Evolutionary conservation across 2,329 filamentous ascomycete species (phyloP).

Genomic region (Arthrobotrys sphaeroides): DNA sequence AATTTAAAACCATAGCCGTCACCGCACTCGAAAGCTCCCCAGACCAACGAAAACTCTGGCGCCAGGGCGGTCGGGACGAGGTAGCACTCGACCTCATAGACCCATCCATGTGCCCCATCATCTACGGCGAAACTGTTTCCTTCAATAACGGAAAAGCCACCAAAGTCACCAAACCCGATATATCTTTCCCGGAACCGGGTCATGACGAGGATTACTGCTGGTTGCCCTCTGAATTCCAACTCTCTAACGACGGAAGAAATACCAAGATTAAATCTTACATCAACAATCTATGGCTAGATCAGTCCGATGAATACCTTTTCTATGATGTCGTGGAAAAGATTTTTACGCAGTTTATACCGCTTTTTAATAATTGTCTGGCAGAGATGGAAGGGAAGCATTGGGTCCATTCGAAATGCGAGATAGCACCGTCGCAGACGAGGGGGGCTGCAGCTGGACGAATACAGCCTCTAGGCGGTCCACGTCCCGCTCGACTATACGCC

Average conservation of each 20-base stretch:
- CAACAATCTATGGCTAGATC: not conserved
- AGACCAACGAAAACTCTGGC: conserved; percentile 67
- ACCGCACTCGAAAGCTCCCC: conserved; percentile 66
- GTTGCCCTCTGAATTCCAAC: not conserved
- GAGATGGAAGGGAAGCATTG: not conserved
- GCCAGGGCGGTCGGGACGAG: conserved; percentile 70
- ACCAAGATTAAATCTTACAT: not conserved
- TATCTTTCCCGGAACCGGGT: not conserved
- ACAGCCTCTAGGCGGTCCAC: too few species aligned
- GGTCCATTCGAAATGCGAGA: too few species aligned
- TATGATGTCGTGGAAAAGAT: not conserved
- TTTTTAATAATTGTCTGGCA: not conserved
- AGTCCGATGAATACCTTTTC: not conserved
- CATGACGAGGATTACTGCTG: not conserved
- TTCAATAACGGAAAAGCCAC: not conserved
- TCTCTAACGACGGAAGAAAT: not conserved
- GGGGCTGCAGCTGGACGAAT: too few species aligned
- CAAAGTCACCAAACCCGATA: too few species aligned
- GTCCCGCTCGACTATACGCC: too few species aligned
- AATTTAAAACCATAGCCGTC: conserved; percentile 60
- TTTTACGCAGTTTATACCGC: not conserved
- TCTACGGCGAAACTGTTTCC: conserved; percentile 65
- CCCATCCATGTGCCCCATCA: conserved; percentile 71
- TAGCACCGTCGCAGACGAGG: too few species aligned
- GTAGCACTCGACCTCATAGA: conserved; percentile 70